Evolutionary conservation across 345 rosid genomes (phyloP).

Genomic region (Bretschneidera sinensis): DNA sequence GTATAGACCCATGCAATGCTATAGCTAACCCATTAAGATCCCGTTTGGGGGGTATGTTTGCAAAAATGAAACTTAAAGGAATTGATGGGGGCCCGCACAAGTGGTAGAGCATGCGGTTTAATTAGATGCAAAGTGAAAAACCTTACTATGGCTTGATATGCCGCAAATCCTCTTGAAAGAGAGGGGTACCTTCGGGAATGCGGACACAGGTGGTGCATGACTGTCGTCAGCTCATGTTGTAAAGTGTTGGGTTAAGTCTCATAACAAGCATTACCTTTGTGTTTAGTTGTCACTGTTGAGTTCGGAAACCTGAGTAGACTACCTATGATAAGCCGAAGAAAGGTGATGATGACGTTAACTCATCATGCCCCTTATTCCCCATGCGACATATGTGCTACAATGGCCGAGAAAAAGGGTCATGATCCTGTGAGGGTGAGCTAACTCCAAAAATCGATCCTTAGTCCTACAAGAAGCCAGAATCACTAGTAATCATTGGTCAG

Average conservation of each 20-base stretch:
- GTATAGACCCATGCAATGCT: too few relatives aligned
- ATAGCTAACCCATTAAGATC: too few relatives aligned
- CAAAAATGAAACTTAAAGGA: too few relatives aligned
- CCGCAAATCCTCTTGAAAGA: conserved; percentile 4
- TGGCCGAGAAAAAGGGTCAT: conserved; percentile 12
- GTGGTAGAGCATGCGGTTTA: too few relatives aligned
- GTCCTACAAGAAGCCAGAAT: not conserved
- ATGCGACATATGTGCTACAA: conserved; percentile 7
- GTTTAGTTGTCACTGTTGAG: not conserved
- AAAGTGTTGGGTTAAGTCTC: not conserved
- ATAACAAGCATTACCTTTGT: not conserved
- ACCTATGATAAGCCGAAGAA: too few relatives aligned
- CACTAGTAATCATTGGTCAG: not conserved
- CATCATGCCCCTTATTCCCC: conserved; percentile 14
- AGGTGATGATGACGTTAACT: conserved; percentile 8
- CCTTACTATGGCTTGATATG: not conserved
- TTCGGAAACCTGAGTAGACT: too few relatives aligned
- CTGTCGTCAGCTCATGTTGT: conserved; percentile 1
- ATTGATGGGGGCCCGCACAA: too few relatives aligned
- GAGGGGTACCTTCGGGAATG: conserved; percentile 8
- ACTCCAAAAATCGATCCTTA: conserved; percentile 14
- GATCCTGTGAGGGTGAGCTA: conserved; percentile 17
- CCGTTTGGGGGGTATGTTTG: too few relatives aligned
- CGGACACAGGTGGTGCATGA: conserved; percentile 7
- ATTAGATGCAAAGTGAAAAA: too few relatives aligned